Base-by-base conservation (phyloP, 805 yeast genomes). In the Candida sanyiensis region DNA sequence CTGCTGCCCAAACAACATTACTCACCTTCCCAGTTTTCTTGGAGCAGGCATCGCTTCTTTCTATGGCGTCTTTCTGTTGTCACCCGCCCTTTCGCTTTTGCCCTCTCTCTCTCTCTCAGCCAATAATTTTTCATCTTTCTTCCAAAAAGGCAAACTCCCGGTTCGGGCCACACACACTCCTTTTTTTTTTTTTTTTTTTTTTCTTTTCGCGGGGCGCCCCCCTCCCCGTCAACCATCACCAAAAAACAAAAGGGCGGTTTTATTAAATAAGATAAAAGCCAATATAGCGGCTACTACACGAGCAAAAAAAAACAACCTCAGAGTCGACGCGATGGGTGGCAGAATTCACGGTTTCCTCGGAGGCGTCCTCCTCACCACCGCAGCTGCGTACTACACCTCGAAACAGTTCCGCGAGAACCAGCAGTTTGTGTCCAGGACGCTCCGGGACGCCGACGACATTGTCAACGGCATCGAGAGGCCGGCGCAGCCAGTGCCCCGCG, bases 331-430 rank as follows among this genome's bases (percentile, higher is more conserved):
- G 19, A 65, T 64, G 69, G 75, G 77, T 31, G 67, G 77, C 20
- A 66, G 74, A 50, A 60, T 70, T 33, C 72, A 69, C 42, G 82
- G 83, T 2, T 69, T 77, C 41, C 52, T 77, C n/a, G 72, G 75
- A 7, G 83, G 49, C 56, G 77, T 77, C 2, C 63, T 80, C n/a
- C 59, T 78, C 36, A 73, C 85, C 2, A 73, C 86, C 4, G 69
- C 83, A 1, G 55, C 76, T 9, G 73, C 82, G 3, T 80, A 81
- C 57, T 67, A 75, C 45, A 77, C 87, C 2, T 75, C 76, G 3
- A 66, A 65, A 39, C 73, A 78, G 49, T 68, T 84, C 47, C 66
- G 67, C 36, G 57, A 57, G 27, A 73, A 72, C 52, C 72, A 73
- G 38, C 51, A 49, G 16, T 63, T 62, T 24, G 69, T 80, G 7